Base-by-base conservation (phyloP, 805 yeast genomes). In the Candida pini region DNA sequence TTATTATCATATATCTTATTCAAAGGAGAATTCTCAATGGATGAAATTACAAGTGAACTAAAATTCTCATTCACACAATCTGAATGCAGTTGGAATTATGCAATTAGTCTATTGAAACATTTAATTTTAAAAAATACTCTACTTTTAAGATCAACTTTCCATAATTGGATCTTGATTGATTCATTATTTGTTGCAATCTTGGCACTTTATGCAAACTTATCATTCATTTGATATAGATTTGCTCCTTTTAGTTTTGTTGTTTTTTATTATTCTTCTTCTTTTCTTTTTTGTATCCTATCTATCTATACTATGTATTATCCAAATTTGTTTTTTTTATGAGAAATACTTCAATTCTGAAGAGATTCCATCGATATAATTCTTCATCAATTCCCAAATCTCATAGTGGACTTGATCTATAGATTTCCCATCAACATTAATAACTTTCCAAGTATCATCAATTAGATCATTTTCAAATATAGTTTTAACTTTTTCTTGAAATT, bases 401-500 rank as follows among this genome's bases (percentile, higher is more conserved):
- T 40, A 38, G 7, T 61, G 51, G 3, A 85, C 94, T 45, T 76
- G 63, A 3, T 74, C 79, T 4, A 80, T 76, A 10, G 62, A 43
- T 40, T 72, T 66, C 1, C 66, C 69, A 39, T 79, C 80, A 6
- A 89, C 95, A 39, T 71, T 68, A 1, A 87, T 45, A 24, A 74
- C 58, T 9, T 53, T 51, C 67, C 81, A 69, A 2, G 55, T 46
- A 6, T 37, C 28, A 15, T 42, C 45, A 5, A 21, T 12, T 13
- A 34, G 41, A 27, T 80, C 63, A 15, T 54, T 43, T 35, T 68
- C 62, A 52, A 89, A 92, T 41, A 77, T 65, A 8, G 49, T 28
- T 39, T 76, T 73, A 4, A 92, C 99, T 25, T 63, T 64, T n/a
- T 61, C 56, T 53, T 92, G 99, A 51, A 92, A 83, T 31, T 71